Evolutionary conservation across 2,329 filamentous ascomycete species (phyloP), one percentile per base, ranked within the genome.

Genomic region (Shiraia bambusicola): DNA sequence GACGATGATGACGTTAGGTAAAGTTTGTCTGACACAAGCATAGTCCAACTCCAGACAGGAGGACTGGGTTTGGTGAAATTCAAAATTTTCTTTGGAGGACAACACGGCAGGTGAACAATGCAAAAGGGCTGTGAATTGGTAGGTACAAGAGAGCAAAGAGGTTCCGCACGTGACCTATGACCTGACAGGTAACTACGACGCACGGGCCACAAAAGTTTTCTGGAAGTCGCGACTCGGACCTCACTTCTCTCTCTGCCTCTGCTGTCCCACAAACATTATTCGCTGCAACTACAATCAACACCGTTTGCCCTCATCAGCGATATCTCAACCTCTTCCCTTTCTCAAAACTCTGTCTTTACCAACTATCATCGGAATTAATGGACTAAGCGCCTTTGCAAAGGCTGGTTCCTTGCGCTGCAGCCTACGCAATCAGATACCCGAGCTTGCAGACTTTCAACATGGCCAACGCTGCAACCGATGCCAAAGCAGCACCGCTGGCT

Each of bases 401-500:
- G 45, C 40, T 38, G 34, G 45, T 48, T 33, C 37, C 32, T 46
- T 47, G 49, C 52, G 52, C 50, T 52, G 52, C 45, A 55, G 56
- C 59, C 57, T 61, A 45, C n/a, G 30, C 26, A 26, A 34, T 40
- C 46, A 22, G 8, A 37, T 34, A 39, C 38, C 45, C 47, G 46
- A 58, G 44, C 45, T 34, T 27, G 45, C 40, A 50, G 30, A 45
- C 44, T 43, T 45, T 50, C 50, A 49, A 36, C 52, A 67, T 66
- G 63, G 59, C 61, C 38, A 52, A 49, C 52, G 28, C 49, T 36
- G 46, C 53, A 32, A 38, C 43, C 29, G 63, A 66, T 42, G 47
- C 58, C 32, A 67, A 66, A 49, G 40, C 53, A 28, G 63, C 63
- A 33, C 58, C 55, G 47, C 65, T 67, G 25, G 50, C 61, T 37